Evolutionary conservation across 1,284 basidiomycete species (phyloP), one percentile per base, ranked within the genome.

Genomic region (Marasmius sp.): DNA sequence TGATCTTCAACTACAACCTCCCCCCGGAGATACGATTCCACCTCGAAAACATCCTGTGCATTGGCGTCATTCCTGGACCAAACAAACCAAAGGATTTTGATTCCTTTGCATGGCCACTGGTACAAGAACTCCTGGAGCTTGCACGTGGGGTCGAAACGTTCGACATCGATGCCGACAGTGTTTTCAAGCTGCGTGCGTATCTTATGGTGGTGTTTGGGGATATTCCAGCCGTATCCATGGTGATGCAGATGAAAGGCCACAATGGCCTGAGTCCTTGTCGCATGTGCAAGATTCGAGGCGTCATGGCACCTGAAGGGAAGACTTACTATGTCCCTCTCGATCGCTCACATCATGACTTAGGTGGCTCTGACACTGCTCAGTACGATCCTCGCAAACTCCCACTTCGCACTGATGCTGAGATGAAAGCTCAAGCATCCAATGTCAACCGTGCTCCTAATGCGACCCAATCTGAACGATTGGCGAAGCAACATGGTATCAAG

Each of bases 401-500:
- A 0, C 64, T 80, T 0, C 73, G 75, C 0, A 73, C 68, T 0
- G 76, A 83, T 59, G 59, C 66, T 0, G 61, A 72, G 20, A 69
- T 80, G 9, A 57, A 78, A 1, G 36, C 55, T 0, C 75, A 80
- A 52, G 79, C 73, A 0, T 14, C 59, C 0, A 61, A 75, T 34
- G 77, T 81, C 2, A 66, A 78, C 34, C 38, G 50, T 2, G 71
- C 76, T 1, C 0, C 37, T 0, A 72, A 70, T 0, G 62, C 61
- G 1, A 65, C 66, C 0, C 69, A 71, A 9, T 55, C 66, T 0
- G 69, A 77, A 3, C 39, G 63, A 0, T 69, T 77, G 0, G 62
- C 79, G 6, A 76, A 72, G 56, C 9, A 61, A 6, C 79, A 71
- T 57, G 79, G 81, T 1, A 75, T 83, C 61, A 83, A 81, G 50